Evolutionary conservation across 768 basidiomycete species (phyloP).

Genomic region (Phylloporus rhodoxanthus): DNA sequence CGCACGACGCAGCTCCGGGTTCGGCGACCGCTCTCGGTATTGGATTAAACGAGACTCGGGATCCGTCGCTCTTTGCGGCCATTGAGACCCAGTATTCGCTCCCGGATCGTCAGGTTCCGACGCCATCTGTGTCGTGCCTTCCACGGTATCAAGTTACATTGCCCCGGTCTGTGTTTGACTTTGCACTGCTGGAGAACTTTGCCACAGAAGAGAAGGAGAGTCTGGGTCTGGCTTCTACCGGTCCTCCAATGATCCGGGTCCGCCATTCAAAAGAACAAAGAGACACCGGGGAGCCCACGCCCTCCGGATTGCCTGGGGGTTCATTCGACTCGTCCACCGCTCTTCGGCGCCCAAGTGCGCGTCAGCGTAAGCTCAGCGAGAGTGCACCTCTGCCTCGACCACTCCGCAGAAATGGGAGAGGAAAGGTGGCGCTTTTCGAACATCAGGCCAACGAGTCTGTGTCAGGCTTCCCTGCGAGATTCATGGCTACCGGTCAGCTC

Average conservation of each 20-base stretch:
- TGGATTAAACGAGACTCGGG: conserved; percentile 40
- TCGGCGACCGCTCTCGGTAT: conserved; percentile 27
- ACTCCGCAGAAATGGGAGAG: conserved; percentile 54
- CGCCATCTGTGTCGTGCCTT: conserved; percentile 39
- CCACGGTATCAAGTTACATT: conserved; percentile 65
- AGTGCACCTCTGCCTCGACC: conserved; percentile 65
- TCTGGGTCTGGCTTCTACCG: conserved; percentile 48
- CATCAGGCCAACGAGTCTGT: conserved; percentile 43
- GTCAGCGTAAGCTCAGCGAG: conserved; percentile 85
- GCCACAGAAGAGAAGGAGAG: conserved; percentile 61
- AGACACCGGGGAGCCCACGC: conserved; percentile 4
- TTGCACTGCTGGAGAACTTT: conserved; percentile 70
- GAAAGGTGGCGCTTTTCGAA: conserved; percentile 92
- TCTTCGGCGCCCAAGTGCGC: conserved; percentile 32
- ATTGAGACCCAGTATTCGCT: conserved; percentile 12
- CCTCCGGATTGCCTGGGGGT: background rate
- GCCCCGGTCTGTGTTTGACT: conserved; percentile 62
- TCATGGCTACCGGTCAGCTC: conserved; percentile 27
- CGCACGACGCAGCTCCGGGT: conserved; percentile 1
- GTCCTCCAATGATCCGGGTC: conserved; percentile 18
- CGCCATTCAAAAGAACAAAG: conserved; percentile 10
- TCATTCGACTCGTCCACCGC: conserved; percentile 6
- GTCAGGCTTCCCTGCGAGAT: conserved; percentile 40
- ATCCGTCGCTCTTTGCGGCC: conserved; percentile 41
- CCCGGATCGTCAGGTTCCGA: conserved; percentile 27